Base-by-base conservation (phyloP, 225 moss, liverwort and hornwort species). In the Rhytidiadelphus loreus region DNA sequence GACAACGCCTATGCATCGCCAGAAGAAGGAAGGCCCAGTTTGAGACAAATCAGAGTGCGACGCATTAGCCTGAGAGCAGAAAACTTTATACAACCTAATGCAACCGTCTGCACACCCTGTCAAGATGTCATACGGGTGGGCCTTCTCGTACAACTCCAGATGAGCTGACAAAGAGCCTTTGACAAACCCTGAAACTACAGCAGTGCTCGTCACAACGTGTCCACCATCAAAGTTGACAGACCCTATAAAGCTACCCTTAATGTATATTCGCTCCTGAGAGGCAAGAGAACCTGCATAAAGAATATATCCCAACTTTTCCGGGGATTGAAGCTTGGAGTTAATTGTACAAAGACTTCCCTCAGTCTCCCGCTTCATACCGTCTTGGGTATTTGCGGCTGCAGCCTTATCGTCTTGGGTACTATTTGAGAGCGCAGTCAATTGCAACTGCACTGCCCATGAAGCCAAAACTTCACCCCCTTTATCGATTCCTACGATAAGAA, bases 51-150 rank as follows among this genome's bases (percentile, higher is more conserved):
- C 59, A 58, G 88, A 88, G 71, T 81, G 83, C 59, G 78, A 85
- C 41, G 81, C 81, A 87, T 71, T 58, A 53, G 82, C 77, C 90
- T 91, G 86, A 82, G 88, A 87, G 79, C 73, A 88, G 84, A 88
- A 88, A 77, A 93, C 83, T 90, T 96, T 95, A 92, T 95, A 99
- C 68, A 97, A 85, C 87, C 95, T 93, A 77, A 97, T 24, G 68
- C 89, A 91, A 85, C 98, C 98, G 89, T 99, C 97, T 90, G 93
- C 91, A 88, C 96, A 94, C 52, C 98, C 98, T 69, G 94, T 94
- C 91, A 99, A 87, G 71, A 99, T 64, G 81, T 97, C 95, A 89
- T 91, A 97, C 17, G 93, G 87, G 83, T 84, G 92, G 30, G 89
- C 86, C 56, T 91, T 92, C 90, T 89, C 88, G 77, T 85, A 93